Evolutionary conservation across 768 basidiomycete species (phyloP), one percentile per base, ranked within the genome.

Genomic region (Mycena metata): DNA sequence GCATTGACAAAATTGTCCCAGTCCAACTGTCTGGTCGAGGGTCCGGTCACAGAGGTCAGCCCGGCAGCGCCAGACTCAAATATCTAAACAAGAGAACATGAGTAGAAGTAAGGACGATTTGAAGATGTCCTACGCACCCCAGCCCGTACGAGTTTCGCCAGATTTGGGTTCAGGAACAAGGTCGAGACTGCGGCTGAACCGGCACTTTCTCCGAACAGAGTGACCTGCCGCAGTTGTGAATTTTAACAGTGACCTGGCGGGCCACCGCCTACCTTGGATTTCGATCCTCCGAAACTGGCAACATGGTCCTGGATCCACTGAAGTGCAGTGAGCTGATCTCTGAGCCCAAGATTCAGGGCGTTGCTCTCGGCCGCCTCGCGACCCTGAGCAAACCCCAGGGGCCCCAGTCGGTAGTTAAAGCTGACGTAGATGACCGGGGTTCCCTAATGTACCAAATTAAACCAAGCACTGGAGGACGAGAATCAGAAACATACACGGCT

Each of bases 241-340:
- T 10, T 19, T 36, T 10, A 39, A 11, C 15, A 15, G 39, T 39
- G 15, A 39, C 15, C n/a, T n/a, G n/a, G n/a, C n/a, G n/a, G n/a
- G n/a, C n/a, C n/a, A n/a, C n/a, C n/a, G n/a, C 42, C 10, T n/a
- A 83, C 83, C 75, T 83, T 81, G 2, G 33, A 73, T 8, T 78
- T 78, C 66, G 84, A 85, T 30, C 89, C 89, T 5, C 88, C 87
- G 72, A 90, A 90, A 0, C 77, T 73, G 35, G 73, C 77, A 58
- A 90, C 88, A 67, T 91, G 85, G 50, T 79, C 73, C 59, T 89
- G 85, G 1, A 90, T 82, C 89, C 84, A 85, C 50, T 75, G 61
- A 1, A 85, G 75, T 3, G 82, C 84, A 13, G 72, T 64, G 33
- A 80, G 66, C 64, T 83, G 78, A 63, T 85, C 84, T 43, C 69